phyloP scores from a whole-genome alignment of 768 basidiomycete species.

The Serendipita vermifera region DNA sequence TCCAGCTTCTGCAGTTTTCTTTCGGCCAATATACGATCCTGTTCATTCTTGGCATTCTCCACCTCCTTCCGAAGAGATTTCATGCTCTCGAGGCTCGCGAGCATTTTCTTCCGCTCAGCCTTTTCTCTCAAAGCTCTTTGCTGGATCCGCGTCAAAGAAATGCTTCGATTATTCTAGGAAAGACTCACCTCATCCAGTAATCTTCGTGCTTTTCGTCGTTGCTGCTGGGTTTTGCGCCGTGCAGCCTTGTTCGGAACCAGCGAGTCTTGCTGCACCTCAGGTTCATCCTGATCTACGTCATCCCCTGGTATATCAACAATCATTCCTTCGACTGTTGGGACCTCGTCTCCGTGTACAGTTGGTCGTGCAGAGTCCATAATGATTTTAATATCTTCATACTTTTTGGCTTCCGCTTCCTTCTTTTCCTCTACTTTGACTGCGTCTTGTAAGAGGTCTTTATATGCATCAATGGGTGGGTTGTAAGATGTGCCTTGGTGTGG shows the following conservation, averaged over 20 bases:
- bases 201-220: conserved; percentile 54
- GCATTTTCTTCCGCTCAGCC: conserved; percentile 45
- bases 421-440: conserved; percentile 57
- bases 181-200: conserved; percentile 47
- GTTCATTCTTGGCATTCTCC: conserved; percentile 31
- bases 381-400: conserved; percentile 39
- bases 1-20: conserved; percentile 42
- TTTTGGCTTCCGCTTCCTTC: conserved; percentile 39
- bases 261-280: conserved; percentile 20
- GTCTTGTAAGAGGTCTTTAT: conserved; percentile 52
- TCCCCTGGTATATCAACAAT: conserved; percentile 34
- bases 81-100: conserved; percentile 43
- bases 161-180: background rate
- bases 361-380: conserved; percentile 40
- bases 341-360: conserved; percentile 23
- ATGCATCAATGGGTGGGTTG: conserved; percentile 65
- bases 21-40: conserved; percentile 21
- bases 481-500: conserved; percentile 83
- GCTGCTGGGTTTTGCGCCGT: conserved; percentile 47
- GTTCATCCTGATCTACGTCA: conserved; percentile 16
- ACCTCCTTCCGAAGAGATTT: conserved; percentile 38
- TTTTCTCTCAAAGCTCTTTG: conserved; percentile 52
- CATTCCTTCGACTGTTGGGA: conserved; percentile 51
- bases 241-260: conserved; percentile 29
- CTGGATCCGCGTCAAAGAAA: conserved; percentile 27